Percentiles rank a stretch among this genome's conserved stretches.
Conservation (phyloP, 192 early-diverging fungal genomes). For the Coemansia sp. region DNA sequence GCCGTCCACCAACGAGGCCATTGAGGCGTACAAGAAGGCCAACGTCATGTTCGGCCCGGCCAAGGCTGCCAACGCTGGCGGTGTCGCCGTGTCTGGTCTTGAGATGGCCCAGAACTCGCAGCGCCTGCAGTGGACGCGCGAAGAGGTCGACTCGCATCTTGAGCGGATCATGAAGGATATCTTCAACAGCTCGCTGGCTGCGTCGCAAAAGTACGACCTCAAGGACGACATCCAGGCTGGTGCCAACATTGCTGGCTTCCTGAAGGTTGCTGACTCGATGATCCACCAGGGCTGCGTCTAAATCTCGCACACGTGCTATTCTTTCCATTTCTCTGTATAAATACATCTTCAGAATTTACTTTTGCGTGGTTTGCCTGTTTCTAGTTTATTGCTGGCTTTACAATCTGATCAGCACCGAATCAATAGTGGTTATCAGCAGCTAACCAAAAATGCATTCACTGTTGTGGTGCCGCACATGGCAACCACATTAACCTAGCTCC, state of each 20-base stretch:
- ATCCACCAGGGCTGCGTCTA: slow-evolving; percentile 57
- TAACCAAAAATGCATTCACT: no score
- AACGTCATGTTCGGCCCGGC: slow-evolving; percentile 55
- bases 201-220: slow-evolving; percentile 49
- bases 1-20: slow-evolving; percentile 59
- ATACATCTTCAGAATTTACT: slow-evolving; percentile 4
- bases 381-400: no score
- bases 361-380: not conserved
- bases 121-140: slow-evolving; percentile 58
- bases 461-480: no score
- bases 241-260: slow-evolving; percentile 62
- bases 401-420: no score
- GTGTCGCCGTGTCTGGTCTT: slow-evolving; percentile 59
- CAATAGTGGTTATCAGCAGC: no score
- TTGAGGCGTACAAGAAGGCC: slow-evolving; percentile 55
- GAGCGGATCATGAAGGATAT: slow-evolving; percentile 60
- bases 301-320: not conserved
- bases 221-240: slow-evolving; percentile 57
- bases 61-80: slow-evolving; percentile 61
- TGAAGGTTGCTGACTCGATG: slow-evolving; percentile 60
- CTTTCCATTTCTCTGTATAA: slow-evolving; percentile 5
- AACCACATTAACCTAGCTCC: no score
- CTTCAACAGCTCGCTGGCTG: slow-evolving; percentile 57
- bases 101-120: slow-evolving; percentile 63
- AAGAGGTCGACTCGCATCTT: slow-evolving; percentile 56